A percentile compares a stretch with the other conserved stretches of the same genome.
Conservation (phyloP, 2,329 filamentous ascomycete genomes). For the Tolypocladium cylindrosporum region DNA sequence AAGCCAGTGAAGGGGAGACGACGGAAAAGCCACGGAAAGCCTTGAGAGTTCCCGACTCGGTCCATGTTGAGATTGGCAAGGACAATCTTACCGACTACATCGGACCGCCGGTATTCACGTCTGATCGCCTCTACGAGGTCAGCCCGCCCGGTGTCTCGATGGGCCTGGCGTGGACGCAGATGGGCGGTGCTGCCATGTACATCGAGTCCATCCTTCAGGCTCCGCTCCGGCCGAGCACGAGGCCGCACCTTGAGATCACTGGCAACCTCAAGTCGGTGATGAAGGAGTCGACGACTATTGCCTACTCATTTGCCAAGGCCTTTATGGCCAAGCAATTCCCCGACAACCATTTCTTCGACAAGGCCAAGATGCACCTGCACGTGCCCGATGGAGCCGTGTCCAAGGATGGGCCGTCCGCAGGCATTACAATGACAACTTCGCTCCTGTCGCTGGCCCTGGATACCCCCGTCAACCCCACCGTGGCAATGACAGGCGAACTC, state of each 20-base stretch:
- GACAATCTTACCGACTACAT: constrained; percentile 95
- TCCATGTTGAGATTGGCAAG: constrained; percentile 78
- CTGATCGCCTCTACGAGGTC: constrained; percentile 87
- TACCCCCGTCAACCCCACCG: constrained; percentile 66
- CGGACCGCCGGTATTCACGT: constrained; percentile 88
- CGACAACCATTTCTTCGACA: constrained; percentile 91
- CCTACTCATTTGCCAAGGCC: constrained; percentile 91
- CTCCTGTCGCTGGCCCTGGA: constrained; percentile 78
- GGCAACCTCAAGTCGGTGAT: constrained; percentile 94
- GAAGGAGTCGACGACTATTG: constrained; percentile 94
- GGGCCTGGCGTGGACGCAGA: constrained; percentile 96
- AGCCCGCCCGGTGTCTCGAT: constrained; percentile 93
- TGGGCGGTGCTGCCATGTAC: constrained; percentile 93
- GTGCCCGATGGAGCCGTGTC: constrained; percentile 93
- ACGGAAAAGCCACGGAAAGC: constrained; percentile 65
- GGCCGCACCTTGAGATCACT: constrained; percentile 78
- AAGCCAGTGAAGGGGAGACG: constrained; percentile 24
- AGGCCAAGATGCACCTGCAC: constrained; percentile 89
- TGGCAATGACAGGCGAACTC: constrained; percentile 96
- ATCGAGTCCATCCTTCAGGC: constrained; percentile 93
- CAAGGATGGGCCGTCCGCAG: constrained; percentile 88
- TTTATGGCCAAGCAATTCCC: constrained; percentile 77
- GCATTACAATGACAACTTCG: constrained; percentile 97
- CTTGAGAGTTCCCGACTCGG: constrained; percentile 73
- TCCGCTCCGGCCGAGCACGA: constrained; percentile 61